Conservation (phyloP, 805 yeast genomes). For the Cyberlindnera sargentensis region DNA sequence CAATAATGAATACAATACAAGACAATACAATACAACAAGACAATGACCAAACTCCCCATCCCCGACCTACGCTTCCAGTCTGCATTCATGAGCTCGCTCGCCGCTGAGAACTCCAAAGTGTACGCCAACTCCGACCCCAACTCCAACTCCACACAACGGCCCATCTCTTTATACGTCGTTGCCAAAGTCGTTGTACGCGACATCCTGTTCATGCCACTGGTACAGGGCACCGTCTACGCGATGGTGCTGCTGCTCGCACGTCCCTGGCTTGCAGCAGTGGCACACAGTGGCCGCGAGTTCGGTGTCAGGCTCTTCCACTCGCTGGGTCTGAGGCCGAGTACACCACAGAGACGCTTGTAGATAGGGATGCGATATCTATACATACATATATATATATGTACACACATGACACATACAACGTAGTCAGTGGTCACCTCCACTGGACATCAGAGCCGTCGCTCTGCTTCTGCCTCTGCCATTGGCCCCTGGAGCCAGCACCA, state of each 20-base stretch:
- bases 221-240: constrained; percentile 45
- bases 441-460: too few species aligned
- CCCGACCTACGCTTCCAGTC: constrained; percentile 69
- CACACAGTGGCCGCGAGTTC: constrained; percentile 20
- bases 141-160: constrained; percentile 1
- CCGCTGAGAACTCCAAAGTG: constrained; percentile 2
- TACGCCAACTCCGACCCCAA: neutral
- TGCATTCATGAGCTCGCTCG: constrained; percentile 40
- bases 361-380: too few species aligned
- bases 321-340: constrained; percentile 5
- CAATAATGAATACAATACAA: neutral
- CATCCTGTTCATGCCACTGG: constrained; percentile 44
- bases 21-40: neutral
- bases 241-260: constrained; percentile 30
- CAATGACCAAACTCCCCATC: constrained; percentile 16
- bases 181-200: constrained; percentile 43
- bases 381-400: too few species aligned
- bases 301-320: constrained; percentile 16
- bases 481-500: too few species aligned
- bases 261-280: constrained; percentile 28
- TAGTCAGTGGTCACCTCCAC: too few species aligned
- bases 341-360: too few species aligned
- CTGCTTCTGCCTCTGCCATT: too few species aligned
- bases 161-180: constrained; percentile 36
- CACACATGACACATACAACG: too few species aligned